Evolutionary conservation across 805 yeast species (phyloP).

Genomic region (Diddensiella caesifluorescens): DNA sequence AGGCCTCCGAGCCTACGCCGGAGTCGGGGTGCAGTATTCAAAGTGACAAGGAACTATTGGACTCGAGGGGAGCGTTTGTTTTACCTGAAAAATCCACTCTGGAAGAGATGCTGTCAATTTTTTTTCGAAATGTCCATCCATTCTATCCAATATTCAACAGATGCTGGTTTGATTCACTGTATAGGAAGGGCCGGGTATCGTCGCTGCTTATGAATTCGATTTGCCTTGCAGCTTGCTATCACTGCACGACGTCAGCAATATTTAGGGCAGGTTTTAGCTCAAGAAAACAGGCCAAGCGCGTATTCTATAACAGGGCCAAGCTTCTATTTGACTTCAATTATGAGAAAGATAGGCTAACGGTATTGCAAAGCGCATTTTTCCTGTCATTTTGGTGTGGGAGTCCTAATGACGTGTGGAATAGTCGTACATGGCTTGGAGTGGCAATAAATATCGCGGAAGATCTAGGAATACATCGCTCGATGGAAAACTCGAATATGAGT

Average conservation of each 20-base stretch:
- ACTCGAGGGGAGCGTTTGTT: neutral
- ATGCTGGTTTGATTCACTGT: constrained; percentile 9
- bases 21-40: neutral
- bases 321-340: constrained; percentile 5
- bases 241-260: constrained; percentile 10
- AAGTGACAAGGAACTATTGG: neutral
- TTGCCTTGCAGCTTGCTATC: constrained; percentile 14
- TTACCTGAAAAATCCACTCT: constrained; percentile 2
- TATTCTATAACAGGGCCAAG: constrained; percentile 13
- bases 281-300: constrained; percentile 6
- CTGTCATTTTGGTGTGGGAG: constrained; percentile 11
- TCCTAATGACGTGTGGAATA: constrained; percentile 12
- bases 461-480: constrained; percentile 15
- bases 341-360: constrained; percentile 9
- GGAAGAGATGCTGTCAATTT: constrained; percentile 6
- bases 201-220: constrained; percentile 12
- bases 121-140: constrained; percentile 13
- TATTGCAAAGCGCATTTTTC: constrained; percentile 10
- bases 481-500: constrained; percentile 3
- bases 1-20: neutral
- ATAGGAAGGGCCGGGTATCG: constrained; percentile 5
- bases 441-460: constrained; percentile 13
- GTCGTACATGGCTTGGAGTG: constrained; percentile 9
- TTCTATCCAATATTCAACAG: constrained; percentile 15
- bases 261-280: constrained; percentile 7